phyloP scores from a whole-genome alignment of 2,329 filamentous ascomycete genomes.

The Aspergillus sp. region DNA sequence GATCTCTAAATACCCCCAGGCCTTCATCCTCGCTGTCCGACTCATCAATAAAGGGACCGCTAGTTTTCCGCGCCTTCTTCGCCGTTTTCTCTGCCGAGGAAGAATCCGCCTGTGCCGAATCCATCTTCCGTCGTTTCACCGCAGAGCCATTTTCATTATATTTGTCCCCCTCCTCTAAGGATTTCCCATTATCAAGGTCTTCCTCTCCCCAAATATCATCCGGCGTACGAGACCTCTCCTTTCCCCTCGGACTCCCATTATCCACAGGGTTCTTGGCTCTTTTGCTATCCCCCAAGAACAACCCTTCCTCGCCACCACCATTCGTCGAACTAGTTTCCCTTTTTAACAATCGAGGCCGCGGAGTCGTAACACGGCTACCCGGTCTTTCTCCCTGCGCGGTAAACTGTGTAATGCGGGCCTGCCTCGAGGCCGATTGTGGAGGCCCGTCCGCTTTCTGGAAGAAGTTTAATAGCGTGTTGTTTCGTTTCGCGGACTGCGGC shows the following conservation, averaged over 20 bases:
- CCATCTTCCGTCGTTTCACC: constrained; percentile 36
- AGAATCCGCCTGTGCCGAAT: constrained; percentile 10
- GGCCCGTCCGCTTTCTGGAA: constrained; percentile 67
- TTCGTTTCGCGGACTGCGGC: constrained; percentile 35
- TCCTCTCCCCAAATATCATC: constrained; percentile 37
- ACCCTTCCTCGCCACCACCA: constrained; percentile 3
- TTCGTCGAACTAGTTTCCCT: neutral
- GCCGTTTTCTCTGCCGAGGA: neutral
- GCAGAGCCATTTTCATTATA: constrained; percentile 33
- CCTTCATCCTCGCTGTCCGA: constrained; percentile 57
- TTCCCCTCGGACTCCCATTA: neutral
- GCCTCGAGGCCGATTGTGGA: constrained; percentile 46
- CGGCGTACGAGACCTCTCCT: constrained; percentile 27
- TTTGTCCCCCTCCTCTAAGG: constrained; percentile 15
- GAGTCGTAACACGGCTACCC: constrained; percentile 25
- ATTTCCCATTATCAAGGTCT: constrained; percentile 1
- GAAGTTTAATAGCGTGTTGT: constrained; percentile 70
- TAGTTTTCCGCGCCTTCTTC: constrained; percentile 18
- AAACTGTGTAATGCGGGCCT: constrained; percentile 57
- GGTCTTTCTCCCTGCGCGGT: constrained; percentile 28
- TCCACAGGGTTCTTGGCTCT: constrained; percentile 11
- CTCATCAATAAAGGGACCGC: constrained; percentile 44
- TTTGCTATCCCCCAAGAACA: constrained; percentile 40
- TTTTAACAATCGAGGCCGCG: constrained; percentile 7
- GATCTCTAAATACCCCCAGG: constrained; percentile 25